Evolutionary conservation across 306 rosid species (phyloP).

Genomic region (Quercus agrifolia): DNA sequence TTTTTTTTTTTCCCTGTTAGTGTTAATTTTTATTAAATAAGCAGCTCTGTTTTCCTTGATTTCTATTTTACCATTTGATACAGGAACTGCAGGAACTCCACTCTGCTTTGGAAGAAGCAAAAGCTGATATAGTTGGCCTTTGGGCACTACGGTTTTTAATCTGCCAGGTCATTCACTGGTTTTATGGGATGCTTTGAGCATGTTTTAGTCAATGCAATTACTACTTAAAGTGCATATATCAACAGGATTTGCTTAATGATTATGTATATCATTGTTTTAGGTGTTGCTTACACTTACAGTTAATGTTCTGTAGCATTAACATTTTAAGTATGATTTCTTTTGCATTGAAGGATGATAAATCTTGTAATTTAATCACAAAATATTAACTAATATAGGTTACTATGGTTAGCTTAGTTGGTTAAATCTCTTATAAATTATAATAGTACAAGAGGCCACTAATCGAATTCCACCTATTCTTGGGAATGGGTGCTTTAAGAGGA

Average conservation of each 20-base stretch:
- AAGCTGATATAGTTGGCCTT: conserved; percentile 96
- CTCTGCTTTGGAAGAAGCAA: conserved; percentile 95
- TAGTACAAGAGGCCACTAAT: background rate
- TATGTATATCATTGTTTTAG: background rate
- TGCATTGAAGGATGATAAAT: background rate
- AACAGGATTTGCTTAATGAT: background rate
- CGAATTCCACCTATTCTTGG: background rate
- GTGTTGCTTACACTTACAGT: background rate
- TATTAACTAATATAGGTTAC: background rate
- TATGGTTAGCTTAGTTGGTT: background rate
- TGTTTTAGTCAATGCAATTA: background rate
- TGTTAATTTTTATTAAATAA: background rate
- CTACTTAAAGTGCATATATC: background rate
- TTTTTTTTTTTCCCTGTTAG: background rate
- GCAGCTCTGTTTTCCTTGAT: background rate
- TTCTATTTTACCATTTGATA: conserved; percentile 24
- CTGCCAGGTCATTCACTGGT: conserved; percentile 48
- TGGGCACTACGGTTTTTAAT: conserved; percentile 83
- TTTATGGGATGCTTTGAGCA: background rate
- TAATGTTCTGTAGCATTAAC: background rate
- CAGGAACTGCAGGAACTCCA: conserved; percentile 95
- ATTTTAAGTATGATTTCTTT: background rate
- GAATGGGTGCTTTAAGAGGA: background rate
- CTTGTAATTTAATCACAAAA: background rate
- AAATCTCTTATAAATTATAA: background rate